A percentile compares a stretch with the other conserved stretches of the same genome.
These are phyloP conservation scores for Chlorella sorokiniana DNA, from an alignment of 139 green algal genomes.

Conservation along the genomic window DNA sequence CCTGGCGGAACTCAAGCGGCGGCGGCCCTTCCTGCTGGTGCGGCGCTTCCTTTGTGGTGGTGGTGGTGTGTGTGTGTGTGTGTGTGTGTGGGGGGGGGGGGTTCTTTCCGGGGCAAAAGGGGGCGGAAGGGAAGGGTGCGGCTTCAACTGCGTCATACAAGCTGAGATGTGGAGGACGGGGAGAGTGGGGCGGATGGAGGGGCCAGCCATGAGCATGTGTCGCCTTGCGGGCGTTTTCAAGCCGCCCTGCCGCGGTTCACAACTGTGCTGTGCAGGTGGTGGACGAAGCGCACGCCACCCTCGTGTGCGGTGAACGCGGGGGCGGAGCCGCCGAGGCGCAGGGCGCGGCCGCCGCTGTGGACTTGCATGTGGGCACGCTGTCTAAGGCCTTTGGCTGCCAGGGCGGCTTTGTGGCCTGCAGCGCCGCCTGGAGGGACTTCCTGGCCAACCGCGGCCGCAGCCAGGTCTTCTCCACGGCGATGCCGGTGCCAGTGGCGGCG, in stretches of 20 bases:
- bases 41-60: neutral
- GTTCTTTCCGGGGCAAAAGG: no score
- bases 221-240: no score
- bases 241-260: no score
- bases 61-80: neutral
- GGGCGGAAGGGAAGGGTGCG: no score
- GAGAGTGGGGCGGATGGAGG: no score
- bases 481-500: slow-evolving; percentile 81
- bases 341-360: slow-evolving; percentile 68
- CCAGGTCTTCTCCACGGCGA: slow-evolving; percentile 85
- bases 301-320: slow-evolving; percentile 82
- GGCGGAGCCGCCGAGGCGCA: slow-evolving; percentile 68
- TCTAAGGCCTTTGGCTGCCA: slow-evolving; percentile 89
- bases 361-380: slow-evolving; percentile 93
- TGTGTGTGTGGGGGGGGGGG: neutral
- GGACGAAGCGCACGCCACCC: slow-evolving; percentile 96
- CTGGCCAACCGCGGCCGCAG: slow-evolving; percentile 74
- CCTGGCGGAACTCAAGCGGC: slow-evolving; percentile 65
- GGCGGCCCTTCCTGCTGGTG: slow-evolving; percentile 85
- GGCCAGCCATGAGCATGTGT: no score
- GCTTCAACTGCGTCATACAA: no score
- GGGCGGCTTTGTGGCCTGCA: slow-evolving; percentile 89
- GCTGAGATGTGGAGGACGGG: no score
- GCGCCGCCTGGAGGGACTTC: slow-evolving; percentile 55
- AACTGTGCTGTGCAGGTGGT: slow-evolving; percentile 53